Evolutionary conservation across 176 grass and related monocot genomes (phyloP), one percentile per base, ranked within the genome.

Genomic region (Hyparrhenia diplandra): DNA sequence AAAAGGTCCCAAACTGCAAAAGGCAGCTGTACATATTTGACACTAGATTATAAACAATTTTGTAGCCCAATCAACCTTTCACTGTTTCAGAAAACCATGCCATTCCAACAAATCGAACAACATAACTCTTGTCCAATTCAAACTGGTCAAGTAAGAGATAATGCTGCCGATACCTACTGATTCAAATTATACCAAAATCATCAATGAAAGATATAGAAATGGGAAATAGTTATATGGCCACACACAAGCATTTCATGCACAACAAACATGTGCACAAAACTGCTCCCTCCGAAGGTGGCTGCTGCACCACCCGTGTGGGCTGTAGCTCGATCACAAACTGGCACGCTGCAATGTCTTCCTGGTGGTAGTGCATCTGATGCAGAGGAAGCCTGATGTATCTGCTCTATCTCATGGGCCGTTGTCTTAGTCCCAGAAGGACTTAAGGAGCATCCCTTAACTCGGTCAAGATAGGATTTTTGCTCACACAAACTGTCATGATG

Each of bases 31-130:
- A 17, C 29, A 66, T 51, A 65, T 36, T 32, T 45, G 39, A 20
- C 32, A 68, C 10, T 80, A 79, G 28, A 37, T 46, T 30, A 77
- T 82, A 69, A 71, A 59, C 31, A 71, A 64, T 36, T 23, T 60
- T 46, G 47, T 52, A 76, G 8, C 17, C 77, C 5, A 71, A 42
- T 18, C 16, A 41, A 57, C 6, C 10, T 21, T 54, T 77, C 13
- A 4, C 63, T 29, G 24, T 35, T 54, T 64, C 35, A 65, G 4
- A 78, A 32, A 84, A 12, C 39, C 52, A 58, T 61, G 52, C 5
- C 45, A 60, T 18, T 46, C 18, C 24, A 66, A 28, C 4, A 75
- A 79, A 60, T n/a, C 51, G 30, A 1, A 29, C n/a, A 69, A 10
- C 4, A 17, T 0, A 84, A 62, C 17, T 25, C 79, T 60, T 66